phyloP scores from a whole-genome alignment of 2,329 filamentous ascomycete genomes.

The Cladosporium sp. region DNA sequence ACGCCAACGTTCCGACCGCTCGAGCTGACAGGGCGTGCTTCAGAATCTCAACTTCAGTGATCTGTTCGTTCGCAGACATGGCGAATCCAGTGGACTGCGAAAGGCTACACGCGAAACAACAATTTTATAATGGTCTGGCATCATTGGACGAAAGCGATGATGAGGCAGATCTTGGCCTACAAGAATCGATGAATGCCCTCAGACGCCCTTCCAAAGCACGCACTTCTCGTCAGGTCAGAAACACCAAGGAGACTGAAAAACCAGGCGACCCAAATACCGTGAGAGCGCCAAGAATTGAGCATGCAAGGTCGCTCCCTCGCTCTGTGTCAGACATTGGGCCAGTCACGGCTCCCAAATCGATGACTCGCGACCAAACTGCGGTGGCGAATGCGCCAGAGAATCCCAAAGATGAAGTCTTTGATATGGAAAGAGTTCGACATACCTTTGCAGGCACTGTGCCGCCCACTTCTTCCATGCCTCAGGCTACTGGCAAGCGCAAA shows the following conservation, averaged over 20 bases:
- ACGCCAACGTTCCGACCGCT: no score
- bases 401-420: neutral
- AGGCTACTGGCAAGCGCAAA: constrained; percentile 26
- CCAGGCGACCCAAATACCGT: no score
- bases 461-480: constrained; percentile 14
- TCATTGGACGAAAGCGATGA: constrained; percentile 16
- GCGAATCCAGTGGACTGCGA: neutral
- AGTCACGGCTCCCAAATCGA: neutral
- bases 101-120: constrained; percentile 13
- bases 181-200: constrained; percentile 8
- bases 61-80: no score
- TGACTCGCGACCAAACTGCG: neutral
- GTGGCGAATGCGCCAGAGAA: neutral
- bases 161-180: constrained; percentile 18
- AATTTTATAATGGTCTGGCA: neutral
- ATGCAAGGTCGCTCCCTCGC: constrained; percentile 16
- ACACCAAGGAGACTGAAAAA: no score
- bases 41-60: no score
- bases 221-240: no score
- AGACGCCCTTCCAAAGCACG: neutral
- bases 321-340: constrained; percentile 23
- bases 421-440: constrained; percentile 3
- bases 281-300: no score
- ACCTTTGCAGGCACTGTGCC: constrained; percentile 18
- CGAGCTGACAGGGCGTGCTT: no score